Evolutionary conservation across 1,284 basidiomycete species (phyloP).

Genomic region (Malassezia pachydermatis): DNA sequence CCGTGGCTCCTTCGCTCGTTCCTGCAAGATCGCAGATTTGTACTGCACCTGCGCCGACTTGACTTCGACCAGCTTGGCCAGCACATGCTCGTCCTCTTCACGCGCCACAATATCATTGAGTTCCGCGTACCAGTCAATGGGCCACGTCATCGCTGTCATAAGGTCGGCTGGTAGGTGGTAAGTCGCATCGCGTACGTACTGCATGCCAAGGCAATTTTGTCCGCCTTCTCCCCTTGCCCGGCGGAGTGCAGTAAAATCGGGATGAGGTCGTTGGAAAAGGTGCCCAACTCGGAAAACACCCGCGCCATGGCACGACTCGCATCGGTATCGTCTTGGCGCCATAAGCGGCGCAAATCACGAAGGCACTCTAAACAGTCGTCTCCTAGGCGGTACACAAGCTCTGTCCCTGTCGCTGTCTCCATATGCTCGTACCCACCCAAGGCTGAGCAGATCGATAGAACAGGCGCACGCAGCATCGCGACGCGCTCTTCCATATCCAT

Average conservation of each 20-base stretch:
- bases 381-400: constrained; percentile 29
- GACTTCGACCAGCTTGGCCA: constrained; percentile 27
- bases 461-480: constrained; percentile 27
- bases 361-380: constrained; percentile 39
- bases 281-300: constrained; percentile 39
- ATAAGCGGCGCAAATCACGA: constrained; percentile 40
- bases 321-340: constrained; percentile 43
- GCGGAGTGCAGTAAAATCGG: constrained; percentile 43
- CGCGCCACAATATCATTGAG: constrained; percentile 32
- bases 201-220: constrained; percentile 43
- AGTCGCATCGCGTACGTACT: too few relatives aligned
- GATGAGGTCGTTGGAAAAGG: constrained; percentile 41
- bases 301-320: constrained; percentile 36
- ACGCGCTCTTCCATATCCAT: constrained; percentile 22
- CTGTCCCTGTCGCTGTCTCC: constrained; percentile 17
- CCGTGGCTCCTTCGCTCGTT: constrained; percentile 21
- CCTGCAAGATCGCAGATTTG: constrained; percentile 40
- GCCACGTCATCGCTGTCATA: constrained; percentile 47
- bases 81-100: constrained; percentile 28
- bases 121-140: constrained; percentile 39
- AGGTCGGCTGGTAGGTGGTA: too few relatives aligned
- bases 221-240: constrained; percentile 26
- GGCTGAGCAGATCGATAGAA: constrained; percentile 37
- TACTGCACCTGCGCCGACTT: constrained; percentile 35
- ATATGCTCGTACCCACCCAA: constrained; percentile 42